Evolutionary conservation across 2,329 filamentous ascomycete species (phyloP), one percentile per base, ranked within the genome.

Genomic region (Phyllachora maydis): DNA sequence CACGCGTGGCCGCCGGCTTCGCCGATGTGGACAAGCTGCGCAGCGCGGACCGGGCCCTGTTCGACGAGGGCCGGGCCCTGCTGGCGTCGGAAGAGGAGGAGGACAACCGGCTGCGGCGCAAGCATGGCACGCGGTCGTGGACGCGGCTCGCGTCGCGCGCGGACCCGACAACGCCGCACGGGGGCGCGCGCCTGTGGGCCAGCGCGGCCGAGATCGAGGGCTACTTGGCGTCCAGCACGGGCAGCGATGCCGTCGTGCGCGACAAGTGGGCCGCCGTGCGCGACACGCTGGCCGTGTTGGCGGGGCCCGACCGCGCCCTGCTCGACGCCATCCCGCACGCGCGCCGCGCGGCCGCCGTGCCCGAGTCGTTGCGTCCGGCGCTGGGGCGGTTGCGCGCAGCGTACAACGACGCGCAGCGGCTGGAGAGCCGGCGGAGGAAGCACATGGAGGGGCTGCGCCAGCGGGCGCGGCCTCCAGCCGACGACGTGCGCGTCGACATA

Each of bases 1-100:
- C 74, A 26, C 60, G 77, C 14, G 51, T 95, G 1, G 66, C 77
- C 24, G 65, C 70, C 25, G 81, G 78, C 4, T 78, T 95, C 30
- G 71, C 77, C 4, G 85, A 95, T 33, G 91, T 83, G 1, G 73
- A 83, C 23, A 92, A 85, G 45, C 54, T 98, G n/a, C 79, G 88
- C 34, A 57, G 68, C 1, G 75, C 71, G 23, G 82, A 93, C 39
- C 54, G 70, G 25, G 63, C 68, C 0, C 62, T 79, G 1, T 95
- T 88, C 30, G 68, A 77, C 21, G 85, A 95, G 46, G 85, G 81
- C 1, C 70, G 74, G 16, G 69, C 77, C 9, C 57, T 88, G 1
- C 51, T 98, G 1, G 63, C 67, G 2, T 66, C 74, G 0, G 88
- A 98, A 46, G 70, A 74, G 28, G 71, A 75, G 10, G 85, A 95